These are phyloP conservation scores for Hevea brasiliensis DNA, from an alignment of 345 rosid species.

Conservation along the genomic window DNA sequence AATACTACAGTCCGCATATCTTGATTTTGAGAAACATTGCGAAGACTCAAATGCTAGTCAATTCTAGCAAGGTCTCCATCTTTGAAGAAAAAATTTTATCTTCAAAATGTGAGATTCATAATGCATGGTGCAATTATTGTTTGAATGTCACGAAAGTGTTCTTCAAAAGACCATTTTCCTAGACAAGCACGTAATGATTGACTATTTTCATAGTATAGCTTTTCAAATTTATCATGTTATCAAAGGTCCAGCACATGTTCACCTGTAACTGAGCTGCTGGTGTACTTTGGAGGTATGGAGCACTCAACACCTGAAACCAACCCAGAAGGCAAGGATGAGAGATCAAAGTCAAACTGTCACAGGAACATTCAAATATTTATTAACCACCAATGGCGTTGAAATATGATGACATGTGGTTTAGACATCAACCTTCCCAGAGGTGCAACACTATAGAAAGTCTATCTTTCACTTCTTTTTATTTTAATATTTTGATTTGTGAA, in stretches of 20 bases:
- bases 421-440: not conserved
- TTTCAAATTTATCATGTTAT: not conserved
- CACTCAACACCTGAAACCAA: conserved; percentile 80
- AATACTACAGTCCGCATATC: too few relatives aligned
- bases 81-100: not conserved
- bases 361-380: not conserved
- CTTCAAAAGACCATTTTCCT: not conserved
- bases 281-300: conserved; percentile 78
- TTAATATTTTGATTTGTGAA: not conserved
- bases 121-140: not conserved
- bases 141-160: not conserved
- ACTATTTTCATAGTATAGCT: not conserved
- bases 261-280: conserved; percentile 55
- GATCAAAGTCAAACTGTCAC: conserved; percentile 6
- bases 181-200: not conserved
- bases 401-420: not conserved
- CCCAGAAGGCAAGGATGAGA: conserved; percentile 2
- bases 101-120: not conserved
- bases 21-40: too few relatives aligned
- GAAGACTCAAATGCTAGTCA: not conserved
- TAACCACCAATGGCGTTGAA: not conserved
- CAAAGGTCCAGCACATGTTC: conserved; percentile 20
- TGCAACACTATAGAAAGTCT: not conserved
- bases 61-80: not conserved
- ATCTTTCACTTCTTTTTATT: not conserved